These are phyloP conservation scores for Lasiosphaeriaceae sp. DNA, from an alignment of 495 filamentous ascomycete genomes.

Conservation along the genomic window DNA sequence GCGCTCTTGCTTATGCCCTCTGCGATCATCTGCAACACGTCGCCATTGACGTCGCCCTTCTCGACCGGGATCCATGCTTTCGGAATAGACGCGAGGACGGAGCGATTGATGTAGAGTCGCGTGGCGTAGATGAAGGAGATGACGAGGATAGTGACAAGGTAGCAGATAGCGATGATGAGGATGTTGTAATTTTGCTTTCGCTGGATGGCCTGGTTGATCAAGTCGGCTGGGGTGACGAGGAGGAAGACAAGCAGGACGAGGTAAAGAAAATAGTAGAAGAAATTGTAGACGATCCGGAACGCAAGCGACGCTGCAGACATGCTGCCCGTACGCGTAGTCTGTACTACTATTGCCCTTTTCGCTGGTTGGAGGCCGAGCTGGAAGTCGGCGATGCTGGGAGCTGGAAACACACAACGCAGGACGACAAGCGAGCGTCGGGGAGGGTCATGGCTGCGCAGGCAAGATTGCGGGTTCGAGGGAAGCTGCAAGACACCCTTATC, in stretches of 20 bases:
- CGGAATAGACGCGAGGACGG: conserved; percentile 74
- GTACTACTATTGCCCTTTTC: neutral
- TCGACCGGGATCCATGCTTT: conserved; percentile 79
- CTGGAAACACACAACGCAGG: neutral
- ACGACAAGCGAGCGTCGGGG: neutral
- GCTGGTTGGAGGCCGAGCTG: neutral
- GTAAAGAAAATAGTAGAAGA: conserved; percentile 73
- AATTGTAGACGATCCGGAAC: conserved; percentile 77
- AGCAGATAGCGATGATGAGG: conserved; percentile 76
- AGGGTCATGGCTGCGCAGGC: neutral
- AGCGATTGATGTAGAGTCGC: conserved; percentile 84
- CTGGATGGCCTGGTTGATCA: conserved; percentile 71
- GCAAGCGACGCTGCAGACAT: conserved; percentile 27
- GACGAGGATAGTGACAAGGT: conserved; percentile 69
- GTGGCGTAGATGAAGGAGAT: conserved; percentile 74
- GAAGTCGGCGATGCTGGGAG: neutral
- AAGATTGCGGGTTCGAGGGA: neutral
- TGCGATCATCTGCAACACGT: conserved; percentile 69
- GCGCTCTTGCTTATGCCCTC: conserved; percentile 69
- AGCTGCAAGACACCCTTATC: neutral
- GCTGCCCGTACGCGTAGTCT: neutral
- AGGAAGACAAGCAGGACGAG: conserved; percentile 68
- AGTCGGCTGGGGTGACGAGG: conserved; percentile 76
- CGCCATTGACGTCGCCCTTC: conserved; percentile 68
- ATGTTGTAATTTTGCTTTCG: conserved; percentile 68